Conservation (phyloP, 192 early-diverging fungal genomes). For the Chytriomyces sp. region DNA sequence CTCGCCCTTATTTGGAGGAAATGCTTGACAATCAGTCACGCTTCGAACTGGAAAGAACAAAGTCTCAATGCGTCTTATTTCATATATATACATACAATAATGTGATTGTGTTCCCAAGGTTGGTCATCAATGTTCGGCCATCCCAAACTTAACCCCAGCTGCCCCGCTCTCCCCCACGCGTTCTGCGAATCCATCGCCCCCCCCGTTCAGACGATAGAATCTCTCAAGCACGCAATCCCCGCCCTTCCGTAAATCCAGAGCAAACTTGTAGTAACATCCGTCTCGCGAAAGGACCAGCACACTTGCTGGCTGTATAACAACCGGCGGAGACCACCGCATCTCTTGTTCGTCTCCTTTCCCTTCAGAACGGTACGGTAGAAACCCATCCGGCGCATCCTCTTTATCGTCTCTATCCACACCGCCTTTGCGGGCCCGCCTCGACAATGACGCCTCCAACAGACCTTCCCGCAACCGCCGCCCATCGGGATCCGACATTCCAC, state of each 20-base stretch:
- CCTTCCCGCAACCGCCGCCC: neutral
- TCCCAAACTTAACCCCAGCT: slow-evolving; percentile 9
- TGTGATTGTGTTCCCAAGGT: no score
- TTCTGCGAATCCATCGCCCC: neutral
- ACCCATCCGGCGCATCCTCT: neutral
- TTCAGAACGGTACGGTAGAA: neutral
- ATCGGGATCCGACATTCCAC: slow-evolving; percentile 29
- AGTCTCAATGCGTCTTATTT: no score
- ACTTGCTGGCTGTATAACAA: neutral
- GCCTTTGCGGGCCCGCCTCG: neutral
- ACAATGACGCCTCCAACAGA: neutral
- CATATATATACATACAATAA: no score
- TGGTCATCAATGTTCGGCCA: slow-evolving; percentile 1
- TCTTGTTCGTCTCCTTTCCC: neutral
- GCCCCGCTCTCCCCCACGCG: neutral
- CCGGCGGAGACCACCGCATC: neutral
- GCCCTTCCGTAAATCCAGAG: slow-evolving; percentile 74
- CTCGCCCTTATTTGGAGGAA: no score
- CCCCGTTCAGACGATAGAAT: neutral
- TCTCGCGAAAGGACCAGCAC: slow-evolving; percentile 40
- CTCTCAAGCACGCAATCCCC: slow-evolving; percentile 60
- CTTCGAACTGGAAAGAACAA: no score
- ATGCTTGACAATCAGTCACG: no score
- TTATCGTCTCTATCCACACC: neutral
- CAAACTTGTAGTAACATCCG: slow-evolving; percentile 83